These are phyloP conservation scores for Anethum foeniculum DNA, from an alignment of 140 eudicot species.

Conservation along the genomic window DNA sequence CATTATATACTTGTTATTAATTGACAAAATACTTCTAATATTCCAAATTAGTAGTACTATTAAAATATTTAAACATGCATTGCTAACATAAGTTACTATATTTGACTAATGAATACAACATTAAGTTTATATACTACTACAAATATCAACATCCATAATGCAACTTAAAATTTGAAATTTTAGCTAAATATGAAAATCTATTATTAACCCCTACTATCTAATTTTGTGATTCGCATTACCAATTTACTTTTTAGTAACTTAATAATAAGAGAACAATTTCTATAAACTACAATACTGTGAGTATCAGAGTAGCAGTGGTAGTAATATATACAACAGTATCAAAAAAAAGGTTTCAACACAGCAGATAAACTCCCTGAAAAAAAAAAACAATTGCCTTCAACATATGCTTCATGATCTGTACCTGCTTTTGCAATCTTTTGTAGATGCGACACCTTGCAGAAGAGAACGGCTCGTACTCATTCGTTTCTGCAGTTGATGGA, in stretches of 20 bases:
- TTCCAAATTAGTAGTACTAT: background rate
- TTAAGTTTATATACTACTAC: background rate
- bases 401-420: constrained; percentile 11
- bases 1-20: background rate
- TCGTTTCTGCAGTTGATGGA: constrained; percentile 25
- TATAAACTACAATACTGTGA: background rate
- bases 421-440: constrained; percentile 46
- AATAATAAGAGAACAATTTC: background rate
- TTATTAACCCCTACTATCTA: background rate
- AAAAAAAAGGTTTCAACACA: background rate
- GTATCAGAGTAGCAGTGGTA: background rate
- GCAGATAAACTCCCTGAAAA: background rate
- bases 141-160: background rate
- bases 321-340: background rate
- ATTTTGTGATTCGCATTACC: background rate
- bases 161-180: background rate
- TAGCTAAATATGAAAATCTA: background rate
- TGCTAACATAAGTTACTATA: background rate
- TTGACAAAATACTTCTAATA: background rate
- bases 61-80: background rate
- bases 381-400: background rate
- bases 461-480: constrained; percentile 41
- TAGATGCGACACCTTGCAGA: constrained; percentile 77
- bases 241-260: background rate
- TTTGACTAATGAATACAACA: background rate